A percentile compares a stretch with the other conserved stretches of the same genome.
These are phyloP conservation scores for Thymus quinquecostatus DNA, from an alignment of 257 asterid genomes.

Conservation along the genomic window DNA sequence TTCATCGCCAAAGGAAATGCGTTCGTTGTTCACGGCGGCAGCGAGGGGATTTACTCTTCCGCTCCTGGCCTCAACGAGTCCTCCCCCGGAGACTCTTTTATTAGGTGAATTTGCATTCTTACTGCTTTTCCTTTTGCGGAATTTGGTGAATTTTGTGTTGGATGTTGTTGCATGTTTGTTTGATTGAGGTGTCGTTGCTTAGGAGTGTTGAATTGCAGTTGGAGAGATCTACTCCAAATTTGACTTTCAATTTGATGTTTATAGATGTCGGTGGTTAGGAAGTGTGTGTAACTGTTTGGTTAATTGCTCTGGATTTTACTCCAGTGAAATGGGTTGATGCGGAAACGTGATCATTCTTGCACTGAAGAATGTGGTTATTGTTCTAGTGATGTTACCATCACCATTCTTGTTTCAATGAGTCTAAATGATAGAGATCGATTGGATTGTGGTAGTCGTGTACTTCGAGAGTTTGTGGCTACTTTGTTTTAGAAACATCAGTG, in stretches of 20 bases:
- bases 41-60: conserved; percentile 94
- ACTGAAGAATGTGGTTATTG: conserved; percentile 5
- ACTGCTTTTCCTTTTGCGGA: conserved; percentile 2
- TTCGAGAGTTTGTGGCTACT: conserved; percentile 15
- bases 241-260: conserved; percentile 23
- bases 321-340: neutral
- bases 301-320: conserved; percentile 7
- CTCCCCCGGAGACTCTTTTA: conserved; percentile 69
- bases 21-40: conserved; percentile 88
- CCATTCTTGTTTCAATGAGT: conserved; percentile 21
- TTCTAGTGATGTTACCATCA: neutral
- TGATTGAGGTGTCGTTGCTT: conserved; percentile 8
- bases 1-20: conserved; percentile 84
- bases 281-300: conserved; percentile 11
- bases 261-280: conserved; percentile 23
- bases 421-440: conserved; percentile 8
- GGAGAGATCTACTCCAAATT: conserved; percentile 35
- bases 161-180: conserved; percentile 26
- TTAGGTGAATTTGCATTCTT: conserved; percentile 51
- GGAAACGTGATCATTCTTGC: conserved; percentile 2
- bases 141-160: neutral
- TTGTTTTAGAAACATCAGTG: neutral
- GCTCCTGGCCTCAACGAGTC: conserved; percentile 60
- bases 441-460: conserved; percentile 11
- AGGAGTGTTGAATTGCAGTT: conserved; percentile 16